Conservation (phyloP, 75 land plant species). For the Azolla pinnata region DNA sequence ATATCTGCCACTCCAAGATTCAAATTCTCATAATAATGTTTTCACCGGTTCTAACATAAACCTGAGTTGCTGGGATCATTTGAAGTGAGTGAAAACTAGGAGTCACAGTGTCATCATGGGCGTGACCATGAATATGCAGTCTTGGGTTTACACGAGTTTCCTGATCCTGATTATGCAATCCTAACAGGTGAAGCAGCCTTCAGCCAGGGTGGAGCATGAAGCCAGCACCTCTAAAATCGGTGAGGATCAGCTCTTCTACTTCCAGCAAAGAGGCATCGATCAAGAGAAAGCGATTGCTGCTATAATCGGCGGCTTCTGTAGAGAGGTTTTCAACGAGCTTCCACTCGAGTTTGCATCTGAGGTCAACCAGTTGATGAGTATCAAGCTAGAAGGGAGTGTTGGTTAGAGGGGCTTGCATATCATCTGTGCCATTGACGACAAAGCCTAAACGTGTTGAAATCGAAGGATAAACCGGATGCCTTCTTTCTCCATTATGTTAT, state of each 20-base stretch:
- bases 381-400: conserved; percentile 94
- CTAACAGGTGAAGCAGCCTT: conserved; percentile 80
- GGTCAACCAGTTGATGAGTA: conserved; percentile 92
- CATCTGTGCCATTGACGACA: too few relatives aligned
- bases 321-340: conserved; percentile 88
- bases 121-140: not conserved
- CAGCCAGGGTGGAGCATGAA: conserved; percentile 90
- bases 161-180: too few relatives aligned
- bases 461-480: too few relatives aligned
- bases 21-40: too few relatives aligned
- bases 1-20: too few relatives aligned
- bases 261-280: conserved; percentile 97
- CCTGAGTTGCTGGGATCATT: too few relatives aligned
- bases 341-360: conserved; percentile 95
- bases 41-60: too few relatives aligned
- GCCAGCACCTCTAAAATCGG: conserved; percentile 97
- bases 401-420: conserved; percentile 51
- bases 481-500: too few relatives aligned
- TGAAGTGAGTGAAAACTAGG: too few relatives aligned
- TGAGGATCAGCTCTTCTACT: conserved; percentile 97
- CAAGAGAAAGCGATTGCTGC: conserved; percentile 93
- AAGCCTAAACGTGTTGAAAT: too few relatives aligned
- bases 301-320: conserved; percentile 92
- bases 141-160: not conserved
- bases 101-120: too few relatives aligned